Evolutionary conservation across 352 stramenopile species (phyloP), one percentile per base, ranked within the genome.

Genomic region (Pythium angustatum): DNA sequence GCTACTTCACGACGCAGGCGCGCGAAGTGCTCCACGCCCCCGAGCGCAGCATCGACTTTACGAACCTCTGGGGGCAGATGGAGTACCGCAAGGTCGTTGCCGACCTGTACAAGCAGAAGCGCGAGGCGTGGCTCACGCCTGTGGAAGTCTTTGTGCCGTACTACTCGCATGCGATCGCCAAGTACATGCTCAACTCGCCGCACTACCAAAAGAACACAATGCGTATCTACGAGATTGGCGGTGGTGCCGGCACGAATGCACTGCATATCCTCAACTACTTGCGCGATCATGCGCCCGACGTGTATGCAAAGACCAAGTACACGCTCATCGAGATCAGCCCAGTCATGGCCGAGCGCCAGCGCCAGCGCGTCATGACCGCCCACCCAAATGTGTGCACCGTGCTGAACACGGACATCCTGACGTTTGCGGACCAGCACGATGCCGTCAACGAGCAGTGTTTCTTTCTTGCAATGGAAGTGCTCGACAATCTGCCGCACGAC

Each of bases 401-500:
- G 14, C 58, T 95, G 48, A 93, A 94, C 67, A 81, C 83, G 36
- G 86, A 95, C 63, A 91, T 93, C 33, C 64, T 94, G 19, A 92
- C 77, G 12, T 91, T 87, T 62, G 73, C 78, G 17, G 81, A 92
- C 34, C 67, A 65, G n/a, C 77, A 91, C 65, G 61, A 72, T 21
- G 59, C 69, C 4, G 66, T 88, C 15, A 81, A 71, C 44, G 69
- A 78, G 14, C 67, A 73, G 61, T 94, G 85, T 66, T 92, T 92
- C 55, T 90, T 96, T 43, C 30, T 96, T 21, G 88, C 85, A 1
- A 87, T 97, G 58, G 90, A 97, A 55, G 87, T 97, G 54, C 77
- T 97, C 9, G 90, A 97, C 73, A 97, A 97, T 66, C 62, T 97
- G 31, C 90, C 89, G 36, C 90, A 97, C 60, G 90, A 97, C 78